phyloP scores from a whole-genome alignment of 2,329 filamentous ascomycete genomes.

The Salinomyces thailandicus region DNA sequence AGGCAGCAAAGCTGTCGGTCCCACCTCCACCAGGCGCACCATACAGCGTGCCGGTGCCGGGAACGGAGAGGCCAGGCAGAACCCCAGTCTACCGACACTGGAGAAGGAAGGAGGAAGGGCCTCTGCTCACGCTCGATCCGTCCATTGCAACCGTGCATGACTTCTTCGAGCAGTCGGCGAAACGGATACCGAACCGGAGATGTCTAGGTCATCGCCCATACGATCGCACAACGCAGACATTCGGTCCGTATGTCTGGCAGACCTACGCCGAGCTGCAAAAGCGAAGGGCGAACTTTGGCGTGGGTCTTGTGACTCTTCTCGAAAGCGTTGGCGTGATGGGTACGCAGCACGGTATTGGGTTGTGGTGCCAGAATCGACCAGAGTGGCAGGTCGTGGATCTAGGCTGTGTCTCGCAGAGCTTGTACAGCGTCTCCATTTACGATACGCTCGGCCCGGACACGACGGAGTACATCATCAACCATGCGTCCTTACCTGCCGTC shows the following conservation, averaged over 20 bases:
- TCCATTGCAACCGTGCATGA: constrained; percentile 25
- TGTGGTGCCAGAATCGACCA: constrained; percentile 80
- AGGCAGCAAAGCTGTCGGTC: constrained; percentile 41
- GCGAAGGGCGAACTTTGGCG: constrained; percentile 74
- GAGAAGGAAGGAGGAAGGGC: constrained; percentile 55
- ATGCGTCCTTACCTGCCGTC: constrained; percentile 65
- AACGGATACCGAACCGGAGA: constrained; percentile 52
- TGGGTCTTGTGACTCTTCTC: constrained; percentile 74
- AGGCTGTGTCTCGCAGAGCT: constrained; percentile 72
- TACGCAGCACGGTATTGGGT: constrained; percentile 61
- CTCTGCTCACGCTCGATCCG: constrained; percentile 66
- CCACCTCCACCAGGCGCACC: constrained; percentile 64
- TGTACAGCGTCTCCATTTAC: constrained; percentile 89
- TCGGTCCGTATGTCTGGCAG: constrained; percentile 70
- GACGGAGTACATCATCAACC: constrained; percentile 92
- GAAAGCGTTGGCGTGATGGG: constrained; percentile 57
- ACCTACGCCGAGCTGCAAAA: constrained; percentile 70
- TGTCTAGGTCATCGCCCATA: constrained; percentile 76
- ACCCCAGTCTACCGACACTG: constrained; percentile 75
- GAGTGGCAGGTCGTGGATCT: constrained; percentile 89
- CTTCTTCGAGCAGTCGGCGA: constrained; percentile 34
- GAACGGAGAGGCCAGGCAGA: constrained; percentile 61
- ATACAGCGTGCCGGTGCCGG: constrained; percentile 67
- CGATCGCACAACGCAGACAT: constrained; percentile 62
- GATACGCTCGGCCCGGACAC: constrained; percentile 87